phyloP scores from a whole-genome alignment of 371 early-diverging fungal genomes.

The Mucor plumbeus region DNA sequence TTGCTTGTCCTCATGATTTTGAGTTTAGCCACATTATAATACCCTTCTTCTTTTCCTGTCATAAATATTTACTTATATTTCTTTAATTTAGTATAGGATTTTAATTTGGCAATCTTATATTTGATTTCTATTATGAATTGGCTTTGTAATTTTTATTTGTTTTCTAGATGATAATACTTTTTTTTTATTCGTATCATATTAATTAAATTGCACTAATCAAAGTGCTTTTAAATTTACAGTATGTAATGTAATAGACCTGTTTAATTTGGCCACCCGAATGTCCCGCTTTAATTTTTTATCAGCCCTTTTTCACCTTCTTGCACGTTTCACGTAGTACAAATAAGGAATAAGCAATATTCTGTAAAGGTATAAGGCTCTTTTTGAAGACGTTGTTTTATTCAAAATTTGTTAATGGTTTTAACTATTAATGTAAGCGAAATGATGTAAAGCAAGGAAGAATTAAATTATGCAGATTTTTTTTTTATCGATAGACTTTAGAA shows the following conservation, averaged over 20 bases:
- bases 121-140: not conserved
- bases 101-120: no score
- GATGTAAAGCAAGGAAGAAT: no score
- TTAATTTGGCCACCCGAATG: conserved; percentile 7
- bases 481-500: no score
- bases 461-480: no score
- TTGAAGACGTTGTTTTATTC: no score
- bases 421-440: no score
- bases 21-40: conserved; percentile 10
- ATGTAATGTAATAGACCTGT: not conserved
- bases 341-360: not conserved
- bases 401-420: no score
- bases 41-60: not conserved
- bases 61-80: not conserved
- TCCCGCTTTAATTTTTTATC: conserved; percentile 11
- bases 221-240: not conserved
- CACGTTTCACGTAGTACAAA: conserved; percentile 15
- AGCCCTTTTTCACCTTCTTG: conserved; percentile 11
- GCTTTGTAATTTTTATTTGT: no score
- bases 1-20: conserved; percentile 2
- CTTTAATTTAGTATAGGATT: not conserved
- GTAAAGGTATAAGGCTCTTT: no score
- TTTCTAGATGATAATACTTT: not conserved
- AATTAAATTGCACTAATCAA: not conserved
- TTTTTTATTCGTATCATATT: not conserved